Evolutionary conservation across 306 rosid species (phyloP).

Genomic region (Vachellia pachyceras): DNA sequence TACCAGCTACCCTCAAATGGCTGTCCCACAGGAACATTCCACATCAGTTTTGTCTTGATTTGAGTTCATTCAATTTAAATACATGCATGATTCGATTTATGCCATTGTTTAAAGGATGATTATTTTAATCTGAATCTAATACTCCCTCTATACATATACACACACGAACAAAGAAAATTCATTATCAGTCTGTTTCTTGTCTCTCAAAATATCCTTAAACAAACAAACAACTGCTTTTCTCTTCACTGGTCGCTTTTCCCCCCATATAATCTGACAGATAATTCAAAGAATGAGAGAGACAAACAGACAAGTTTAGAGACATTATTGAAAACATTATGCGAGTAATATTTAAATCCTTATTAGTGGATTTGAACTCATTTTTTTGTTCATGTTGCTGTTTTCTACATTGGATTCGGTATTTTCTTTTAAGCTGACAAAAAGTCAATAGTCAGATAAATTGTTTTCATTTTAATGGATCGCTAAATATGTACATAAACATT

Average conservation of each 20-base stretch:
- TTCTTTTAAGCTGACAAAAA: not conserved
- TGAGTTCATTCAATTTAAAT: not conserved
- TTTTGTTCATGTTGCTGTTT: not conserved
- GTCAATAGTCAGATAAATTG: not conserved
- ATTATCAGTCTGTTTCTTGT: not conserved
- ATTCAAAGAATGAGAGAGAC: not conserved
- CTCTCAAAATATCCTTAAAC: not conserved
- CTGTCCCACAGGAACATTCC: not conserved
- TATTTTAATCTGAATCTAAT: not conserved
- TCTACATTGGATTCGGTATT: not conserved
- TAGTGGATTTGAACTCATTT: not conserved
- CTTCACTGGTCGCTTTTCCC: not conserved
- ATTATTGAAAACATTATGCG: not conserved
- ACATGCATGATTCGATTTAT: not conserved
- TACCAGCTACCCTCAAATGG: not conserved
- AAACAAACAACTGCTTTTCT: not conserved
- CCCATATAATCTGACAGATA: not conserved
- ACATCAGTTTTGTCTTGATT: not conserved
- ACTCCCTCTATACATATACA: not conserved
- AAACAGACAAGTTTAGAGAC: not conserved
- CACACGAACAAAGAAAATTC: not conserved
- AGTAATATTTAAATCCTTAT: not conserved
- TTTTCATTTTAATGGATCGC: no score
- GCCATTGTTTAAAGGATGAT: not conserved
- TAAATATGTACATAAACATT: no score